Evolutionary conservation across 78 protist genomes (phyloP).

Genomic region (Cavenderia fasciculata): DNA sequence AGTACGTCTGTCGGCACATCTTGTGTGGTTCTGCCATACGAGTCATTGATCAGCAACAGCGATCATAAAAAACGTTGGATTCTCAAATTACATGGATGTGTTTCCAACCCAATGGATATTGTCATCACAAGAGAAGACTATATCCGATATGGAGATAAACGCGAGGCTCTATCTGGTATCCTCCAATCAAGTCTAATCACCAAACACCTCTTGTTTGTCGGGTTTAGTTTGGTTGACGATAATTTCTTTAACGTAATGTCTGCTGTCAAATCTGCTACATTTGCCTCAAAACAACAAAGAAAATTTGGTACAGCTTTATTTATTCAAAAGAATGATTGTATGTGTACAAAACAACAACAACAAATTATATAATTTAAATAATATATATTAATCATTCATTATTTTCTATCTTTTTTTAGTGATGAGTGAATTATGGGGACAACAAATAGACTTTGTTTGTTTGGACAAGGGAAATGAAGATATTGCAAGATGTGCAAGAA

Average conservation of each 20-base stretch:
- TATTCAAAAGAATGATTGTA: conserved; percentile 46
- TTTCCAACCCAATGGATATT: conserved; percentile 74
- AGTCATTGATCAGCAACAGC: not conserved
- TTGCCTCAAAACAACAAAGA: not conserved
- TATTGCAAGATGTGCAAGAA: conserved; percentile 61
- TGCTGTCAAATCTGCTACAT: conserved; percentile 29
- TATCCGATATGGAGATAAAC: conserved; percentile 43
- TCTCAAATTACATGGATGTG: conserved; percentile 87
- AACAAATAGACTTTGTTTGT: conserved; percentile 34
- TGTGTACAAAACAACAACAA: not conserved
- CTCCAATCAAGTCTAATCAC: conserved; percentile 80
- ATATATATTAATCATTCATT: no score
- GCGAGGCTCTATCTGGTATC: conserved; percentile 81
- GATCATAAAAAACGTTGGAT: conserved; percentile 55
- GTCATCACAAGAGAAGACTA: conserved; percentile 84
- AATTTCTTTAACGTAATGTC: conserved; percentile 81
- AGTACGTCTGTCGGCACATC: conserved; percentile 15
- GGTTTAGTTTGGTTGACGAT: conserved; percentile 83
- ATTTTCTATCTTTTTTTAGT: no score
- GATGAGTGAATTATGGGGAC: conserved; percentile 74
- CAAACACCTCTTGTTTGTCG: conserved; percentile 82
- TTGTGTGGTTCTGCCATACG: conserved; percentile 36
- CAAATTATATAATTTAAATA: not conserved
- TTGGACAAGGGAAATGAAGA: conserved; percentile 8
- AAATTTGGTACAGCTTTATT: conserved; percentile 51